Conservation (phyloP, 2,329 filamentous ascomycete genomes). For the Colletotrichum neosansevieriae region DNA sequence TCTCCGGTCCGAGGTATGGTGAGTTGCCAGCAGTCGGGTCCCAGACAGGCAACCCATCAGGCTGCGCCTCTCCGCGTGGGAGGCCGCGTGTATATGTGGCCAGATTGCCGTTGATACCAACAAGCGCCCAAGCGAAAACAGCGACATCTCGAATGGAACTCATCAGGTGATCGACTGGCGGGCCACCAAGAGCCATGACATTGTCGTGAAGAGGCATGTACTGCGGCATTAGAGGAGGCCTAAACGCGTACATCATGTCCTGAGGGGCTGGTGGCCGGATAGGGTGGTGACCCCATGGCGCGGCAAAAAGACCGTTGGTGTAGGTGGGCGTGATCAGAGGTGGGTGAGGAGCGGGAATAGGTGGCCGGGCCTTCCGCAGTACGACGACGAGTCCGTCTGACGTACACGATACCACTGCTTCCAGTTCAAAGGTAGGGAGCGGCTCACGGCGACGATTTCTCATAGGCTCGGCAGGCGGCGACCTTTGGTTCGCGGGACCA, state of each 20-base stretch:
- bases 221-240: conserved; percentile 56
- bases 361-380: conserved; percentile 78
- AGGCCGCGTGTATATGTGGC: conserved; percentile 72
- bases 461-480: conserved; percentile 38
- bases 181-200: conserved; percentile 62
- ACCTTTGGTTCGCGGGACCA: conserved; percentile 12
- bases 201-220: conserved; percentile 59
- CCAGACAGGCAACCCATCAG: conserved; percentile 72
- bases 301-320: conserved; percentile 78
- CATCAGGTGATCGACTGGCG: conserved; percentile 75
- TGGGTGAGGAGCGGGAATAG: conserved; percentile 70
- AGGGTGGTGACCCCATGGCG: conserved; percentile 81
- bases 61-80: conserved; percentile 71
- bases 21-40: conserved; percentile 54
- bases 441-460: conserved; percentile 44
- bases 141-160: conserved; percentile 84
- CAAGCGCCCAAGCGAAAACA: conserved; percentile 87
- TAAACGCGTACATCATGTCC: conserved; percentile 58
- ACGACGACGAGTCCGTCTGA: conserved; percentile 90
- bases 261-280: conserved; percentile 62
- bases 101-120: conserved; percentile 82
- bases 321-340: conserved; percentile 60
- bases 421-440: conserved; percentile 74
- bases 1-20: conserved; percentile 51
- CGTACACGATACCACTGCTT: conserved; percentile 91